Evolutionary conservation across 768 basidiomycete genomes (phyloP).

Genomic region (Auriculariales sp.): DNA sequence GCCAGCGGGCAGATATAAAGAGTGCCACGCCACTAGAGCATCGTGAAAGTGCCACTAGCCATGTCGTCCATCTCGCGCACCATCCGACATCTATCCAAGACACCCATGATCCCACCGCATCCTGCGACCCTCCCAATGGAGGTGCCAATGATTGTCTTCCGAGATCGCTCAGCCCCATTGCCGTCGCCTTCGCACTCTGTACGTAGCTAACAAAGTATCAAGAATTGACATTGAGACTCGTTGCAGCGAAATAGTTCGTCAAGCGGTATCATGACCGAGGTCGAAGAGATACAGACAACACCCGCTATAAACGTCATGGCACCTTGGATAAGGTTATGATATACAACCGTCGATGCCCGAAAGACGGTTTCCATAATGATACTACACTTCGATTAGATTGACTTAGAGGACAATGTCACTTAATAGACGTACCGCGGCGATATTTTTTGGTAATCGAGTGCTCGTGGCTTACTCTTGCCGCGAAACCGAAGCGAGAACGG

Average conservation of each 20-base stretch:
- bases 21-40: no score
- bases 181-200: not conserved
- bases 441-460: not conserved
- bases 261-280: not conserved
- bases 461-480: not conserved
- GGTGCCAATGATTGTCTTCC: not conserved
- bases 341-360: not conserved
- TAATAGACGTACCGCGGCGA: not conserved
- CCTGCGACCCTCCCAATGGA: not conserved
- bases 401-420: not conserved
- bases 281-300: not conserved
- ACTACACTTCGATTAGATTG: not conserved
- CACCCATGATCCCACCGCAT: not conserved
- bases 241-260: no score
- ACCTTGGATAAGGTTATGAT: not conserved
- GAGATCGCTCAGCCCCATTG: not conserved
- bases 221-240: not conserved
- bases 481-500: conserved; percentile 22
- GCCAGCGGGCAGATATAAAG: no score
- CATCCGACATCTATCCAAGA: not conserved
- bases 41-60: no score
- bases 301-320: not conserved
- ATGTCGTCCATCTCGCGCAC: not conserved
- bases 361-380: not conserved
- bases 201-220: not conserved